Percentiles rank a stretch among this genome's conserved stretches.
phyloP scores from a whole-genome alignment of 352 stramenopile genomes.

The Phytophthora cajani region DNA sequence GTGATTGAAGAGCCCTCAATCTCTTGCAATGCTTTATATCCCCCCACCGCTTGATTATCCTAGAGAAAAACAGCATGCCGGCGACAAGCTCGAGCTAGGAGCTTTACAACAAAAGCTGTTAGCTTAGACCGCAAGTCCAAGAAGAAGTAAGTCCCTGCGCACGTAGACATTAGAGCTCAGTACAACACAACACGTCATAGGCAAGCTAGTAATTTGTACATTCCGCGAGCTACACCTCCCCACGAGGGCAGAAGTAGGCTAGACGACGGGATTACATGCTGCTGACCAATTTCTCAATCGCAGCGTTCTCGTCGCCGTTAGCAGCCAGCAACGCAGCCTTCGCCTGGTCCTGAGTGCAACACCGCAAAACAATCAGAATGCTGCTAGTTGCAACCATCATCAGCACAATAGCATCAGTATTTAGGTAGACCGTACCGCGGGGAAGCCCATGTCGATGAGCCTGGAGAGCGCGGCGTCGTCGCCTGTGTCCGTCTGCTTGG shows the following conservation, averaged over 20 bases:
- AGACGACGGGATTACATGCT: conserved; percentile 55
- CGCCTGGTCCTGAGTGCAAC: conserved; percentile 59
- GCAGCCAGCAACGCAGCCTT: conserved; percentile 67
- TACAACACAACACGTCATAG: background rate
- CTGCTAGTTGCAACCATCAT: background rate
- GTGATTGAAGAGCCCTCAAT: no score
- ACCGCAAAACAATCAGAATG: background rate
- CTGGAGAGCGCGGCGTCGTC: conserved; percentile 69
- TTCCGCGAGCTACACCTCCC: conserved; percentile 19
- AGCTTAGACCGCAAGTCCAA: conserved; percentile 23
- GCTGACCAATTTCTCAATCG: conserved; percentile 85
- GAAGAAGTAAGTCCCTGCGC: conserved; percentile 43
- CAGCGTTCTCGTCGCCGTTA: conserved; percentile 88
- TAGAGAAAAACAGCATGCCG: no score
- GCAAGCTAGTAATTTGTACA: conserved; percentile 33
- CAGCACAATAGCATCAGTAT: background rate
- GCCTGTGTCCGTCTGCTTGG: conserved; percentile 65
- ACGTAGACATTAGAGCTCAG: background rate
- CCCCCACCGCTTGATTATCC: no score
- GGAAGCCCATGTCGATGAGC: conserved; percentile 90
- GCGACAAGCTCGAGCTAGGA: no score
- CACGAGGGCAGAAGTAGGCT: background rate
- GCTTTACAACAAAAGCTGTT: no score
- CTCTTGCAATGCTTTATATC: no score
- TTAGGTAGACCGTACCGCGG: conserved; percentile 44